phyloP scores from a whole-genome alignment of 2,329 filamentous ascomycete genomes.

The Pyricularia sp. region DNA sequence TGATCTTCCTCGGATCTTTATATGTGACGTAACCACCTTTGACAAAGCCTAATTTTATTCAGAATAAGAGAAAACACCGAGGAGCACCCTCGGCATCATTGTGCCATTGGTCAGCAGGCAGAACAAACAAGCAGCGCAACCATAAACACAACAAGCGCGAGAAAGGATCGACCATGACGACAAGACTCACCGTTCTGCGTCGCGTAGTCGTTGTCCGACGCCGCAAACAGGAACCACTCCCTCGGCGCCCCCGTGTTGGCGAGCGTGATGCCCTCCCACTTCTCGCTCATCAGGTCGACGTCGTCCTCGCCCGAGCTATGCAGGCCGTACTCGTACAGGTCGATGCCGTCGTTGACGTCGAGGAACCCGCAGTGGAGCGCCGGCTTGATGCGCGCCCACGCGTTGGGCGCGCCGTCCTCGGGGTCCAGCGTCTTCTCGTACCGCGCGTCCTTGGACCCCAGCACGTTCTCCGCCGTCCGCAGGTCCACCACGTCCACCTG shows the following conservation, averaged over 20 bases:
- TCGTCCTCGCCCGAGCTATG: slow-evolving; percentile 60
- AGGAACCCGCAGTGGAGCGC: slow-evolving; percentile 58
- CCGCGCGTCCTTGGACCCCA: not conserved
- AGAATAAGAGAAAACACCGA: too few relatives aligned
- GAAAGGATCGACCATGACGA: not conserved
- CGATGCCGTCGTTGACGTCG: slow-evolving; percentile 56
- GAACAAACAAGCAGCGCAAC: not conserved
- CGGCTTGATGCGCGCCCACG: slow-evolving; percentile 33
- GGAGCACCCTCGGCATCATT: not conserved
- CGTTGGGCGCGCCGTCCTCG: slow-evolving; percentile 21
- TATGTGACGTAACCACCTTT: not conserved
- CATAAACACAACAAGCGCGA: not conserved
- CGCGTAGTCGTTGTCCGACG: slow-evolving; percentile 69
- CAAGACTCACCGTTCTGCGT: slow-evolving; percentile 48
- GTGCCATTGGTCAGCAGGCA: not conserved
- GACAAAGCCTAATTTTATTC: not conserved
- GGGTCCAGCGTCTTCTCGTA: not conserved
- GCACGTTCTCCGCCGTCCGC: not conserved
- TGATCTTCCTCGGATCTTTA: not conserved
- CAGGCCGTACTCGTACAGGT: slow-evolving; percentile 56
- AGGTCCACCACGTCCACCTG: slow-evolving; percentile 60
- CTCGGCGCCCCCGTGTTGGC: slow-evolving; percentile 41
- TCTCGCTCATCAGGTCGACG: slow-evolving; percentile 56
- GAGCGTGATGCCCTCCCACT: slow-evolving; percentile 64
- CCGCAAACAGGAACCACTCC: slow-evolving; percentile 58